phyloP scores from a whole-genome alignment of 192 early-diverging fungal genomes.

The Jimgerdemannia flammicorona region DNA sequence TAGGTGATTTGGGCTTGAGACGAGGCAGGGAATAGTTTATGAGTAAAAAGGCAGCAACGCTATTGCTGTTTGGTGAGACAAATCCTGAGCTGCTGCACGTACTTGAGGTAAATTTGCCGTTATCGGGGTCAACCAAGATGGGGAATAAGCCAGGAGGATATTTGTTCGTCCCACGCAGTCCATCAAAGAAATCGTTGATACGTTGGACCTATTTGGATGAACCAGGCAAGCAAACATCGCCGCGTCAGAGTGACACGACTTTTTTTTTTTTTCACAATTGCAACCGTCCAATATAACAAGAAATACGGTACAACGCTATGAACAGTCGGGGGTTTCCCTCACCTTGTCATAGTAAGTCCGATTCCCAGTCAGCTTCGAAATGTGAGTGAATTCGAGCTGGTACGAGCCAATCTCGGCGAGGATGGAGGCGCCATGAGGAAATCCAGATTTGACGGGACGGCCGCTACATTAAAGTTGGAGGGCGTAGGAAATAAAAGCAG shows the following conservation, averaged over 20 bases:
- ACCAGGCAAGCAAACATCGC: too few relatives aligned
- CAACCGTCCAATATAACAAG: too few relatives aligned
- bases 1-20: conserved; percentile 30
- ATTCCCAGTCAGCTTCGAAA: conserved; percentile 77
- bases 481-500: too few relatives aligned
- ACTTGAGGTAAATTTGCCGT: conserved; percentile 18
- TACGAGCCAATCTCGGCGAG: conserved; percentile 74
- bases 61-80: too few relatives aligned
- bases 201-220: conserved; percentile 39
- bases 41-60: too few relatives aligned
- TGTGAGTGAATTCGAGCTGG: conserved; percentile 80
- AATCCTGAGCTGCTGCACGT: background rate
- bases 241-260: too few relatives aligned
- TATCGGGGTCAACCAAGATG: conserved; percentile 42
- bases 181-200: conserved; percentile 50
- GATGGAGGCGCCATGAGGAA: conserved; percentile 21
- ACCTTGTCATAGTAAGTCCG: conserved; percentile 59
- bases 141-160: conserved; percentile 56
- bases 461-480: conserved; percentile 4
- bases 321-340: background rate
- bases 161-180: conserved; percentile 16
- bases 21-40: too few relatives aligned
- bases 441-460: conserved; percentile 18
- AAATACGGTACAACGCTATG: too few relatives aligned
- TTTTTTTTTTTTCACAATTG: too few relatives aligned